Evolutionary conservation across 108 stramenopile genomes (phyloP).

Genomic region (Aurantiochytrium sp.): DNA sequence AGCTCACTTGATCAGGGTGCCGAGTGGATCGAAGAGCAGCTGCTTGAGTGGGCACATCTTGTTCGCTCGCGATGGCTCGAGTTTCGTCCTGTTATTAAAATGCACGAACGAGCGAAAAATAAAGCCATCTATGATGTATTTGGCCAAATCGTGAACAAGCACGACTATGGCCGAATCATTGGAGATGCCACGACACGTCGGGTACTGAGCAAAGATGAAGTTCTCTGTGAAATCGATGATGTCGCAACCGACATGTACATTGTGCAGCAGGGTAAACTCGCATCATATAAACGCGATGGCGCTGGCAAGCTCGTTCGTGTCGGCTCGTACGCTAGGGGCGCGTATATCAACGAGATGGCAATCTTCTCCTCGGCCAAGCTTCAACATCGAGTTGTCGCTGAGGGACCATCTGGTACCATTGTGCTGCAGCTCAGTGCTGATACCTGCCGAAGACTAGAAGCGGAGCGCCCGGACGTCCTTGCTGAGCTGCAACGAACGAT

Average conservation of each 20-base stretch:
- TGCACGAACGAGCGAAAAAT: neutral
- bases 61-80: neutral
- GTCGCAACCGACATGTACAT: neutral
- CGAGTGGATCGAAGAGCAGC: constrained; percentile 13
- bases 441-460: too few species aligned
- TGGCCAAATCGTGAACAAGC: neutral
- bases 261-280: neutral
- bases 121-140: neutral
- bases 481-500: too few species aligned
- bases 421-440: too few species aligned
- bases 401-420: too few species aligned
- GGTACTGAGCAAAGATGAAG: neutral
- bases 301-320: neutral
- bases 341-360: neutral
- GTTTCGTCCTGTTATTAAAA: neutral
- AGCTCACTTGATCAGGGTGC: neutral
- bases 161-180: neutral
- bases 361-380: neutral
- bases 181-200: neutral
- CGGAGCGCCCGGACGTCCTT: too few species aligned
- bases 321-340: neutral
- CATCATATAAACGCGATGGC: neutral
- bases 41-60: neutral
- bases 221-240: neutral
- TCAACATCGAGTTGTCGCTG: too few species aligned